Percentiles rank a stretch among this genome's conserved stretches.
phyloP scores from a whole-genome alignment of 139 green algal genomes.

The Chlorella sp. region DNA sequence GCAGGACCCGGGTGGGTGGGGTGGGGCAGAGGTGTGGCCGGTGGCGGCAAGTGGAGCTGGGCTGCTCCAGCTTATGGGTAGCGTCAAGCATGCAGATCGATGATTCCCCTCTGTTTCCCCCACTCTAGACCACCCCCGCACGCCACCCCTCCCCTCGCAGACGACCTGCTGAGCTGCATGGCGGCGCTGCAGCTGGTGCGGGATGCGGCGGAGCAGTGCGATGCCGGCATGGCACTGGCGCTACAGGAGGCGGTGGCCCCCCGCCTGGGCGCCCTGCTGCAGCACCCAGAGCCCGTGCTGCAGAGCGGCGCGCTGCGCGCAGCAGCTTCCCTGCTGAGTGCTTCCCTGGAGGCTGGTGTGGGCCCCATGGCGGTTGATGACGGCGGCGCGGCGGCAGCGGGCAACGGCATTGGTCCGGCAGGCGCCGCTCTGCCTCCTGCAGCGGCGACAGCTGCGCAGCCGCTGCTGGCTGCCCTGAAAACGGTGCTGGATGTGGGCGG shows the following conservation, averaged over 20 bases:
- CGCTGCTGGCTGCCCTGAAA: constrained; percentile 30
- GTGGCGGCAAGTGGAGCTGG: neutral
- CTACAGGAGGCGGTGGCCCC: neutral
- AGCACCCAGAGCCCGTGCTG: constrained; percentile 23
- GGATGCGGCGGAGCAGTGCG: constrained; percentile 19
- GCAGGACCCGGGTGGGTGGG: constrained; percentile 15
- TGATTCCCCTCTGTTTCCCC: neutral
- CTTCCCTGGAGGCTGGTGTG: neutral
- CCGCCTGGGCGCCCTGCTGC: constrained; percentile 10
- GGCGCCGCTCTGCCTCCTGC: no score
- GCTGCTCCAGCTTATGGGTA: neutral
- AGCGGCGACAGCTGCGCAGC: neutral
- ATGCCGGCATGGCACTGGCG: neutral
- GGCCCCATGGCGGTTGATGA: constrained; percentile 11
- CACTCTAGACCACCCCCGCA: neutral
- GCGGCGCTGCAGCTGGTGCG: constrained; percentile 30
- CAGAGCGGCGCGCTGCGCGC: constrained; percentile 16
- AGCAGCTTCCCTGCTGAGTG: neutral
- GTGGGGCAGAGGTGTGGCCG: neutral
- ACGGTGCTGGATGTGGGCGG: constrained; percentile 29
- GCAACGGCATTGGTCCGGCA: neutral
- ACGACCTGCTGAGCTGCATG: constrained; percentile 35
- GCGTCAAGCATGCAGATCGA: neutral
- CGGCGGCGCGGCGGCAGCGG: neutral
- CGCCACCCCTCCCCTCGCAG: neutral